Percentiles rank a stretch among this genome's conserved stretches.
Evolutionary conservation across 257 asterid species (phyloP).

Genomic region (Fraxinus pennsylvanica): DNA sequence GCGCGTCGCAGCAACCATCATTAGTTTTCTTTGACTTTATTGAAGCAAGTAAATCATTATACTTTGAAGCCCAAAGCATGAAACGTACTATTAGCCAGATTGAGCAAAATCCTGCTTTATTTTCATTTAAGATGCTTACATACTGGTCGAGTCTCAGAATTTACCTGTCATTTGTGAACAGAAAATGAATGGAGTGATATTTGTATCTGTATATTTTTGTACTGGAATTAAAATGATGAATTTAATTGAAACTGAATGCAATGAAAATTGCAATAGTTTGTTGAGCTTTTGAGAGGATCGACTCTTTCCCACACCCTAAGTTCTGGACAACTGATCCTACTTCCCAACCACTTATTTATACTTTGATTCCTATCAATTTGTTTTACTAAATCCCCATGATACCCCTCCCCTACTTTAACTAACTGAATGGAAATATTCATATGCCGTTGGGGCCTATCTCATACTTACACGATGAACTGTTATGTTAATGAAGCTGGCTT

Average conservation of each 20-base stretch:
- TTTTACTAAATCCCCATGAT: no score
- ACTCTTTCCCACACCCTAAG: not conserved
- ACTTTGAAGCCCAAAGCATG: not conserved
- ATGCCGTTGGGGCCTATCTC: no score
- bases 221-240: not conserved
- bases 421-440: no score
- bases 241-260: not conserved
- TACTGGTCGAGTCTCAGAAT: no score
- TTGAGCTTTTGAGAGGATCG: not conserved
- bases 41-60: not conserved
- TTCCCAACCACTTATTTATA: no score
- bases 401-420: no score
- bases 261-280: not conserved
- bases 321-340: no score
- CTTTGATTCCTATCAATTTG: no score
- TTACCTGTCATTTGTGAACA: no score
- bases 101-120: not conserved
- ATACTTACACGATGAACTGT: not conserved
- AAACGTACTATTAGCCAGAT: not conserved
- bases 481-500: constrained; percentile 2
- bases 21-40: not conserved
- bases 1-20: no score
- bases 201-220: not conserved
- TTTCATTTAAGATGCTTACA: not conserved
- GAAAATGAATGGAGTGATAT: not conserved